A percentile compares a stretch with the other conserved stretches of the same genome.
These are phyloP conservation scores for Barnettozyma botsteinii DNA, from an alignment of 805 yeast species.

Conservation along the genomic window DNA sequence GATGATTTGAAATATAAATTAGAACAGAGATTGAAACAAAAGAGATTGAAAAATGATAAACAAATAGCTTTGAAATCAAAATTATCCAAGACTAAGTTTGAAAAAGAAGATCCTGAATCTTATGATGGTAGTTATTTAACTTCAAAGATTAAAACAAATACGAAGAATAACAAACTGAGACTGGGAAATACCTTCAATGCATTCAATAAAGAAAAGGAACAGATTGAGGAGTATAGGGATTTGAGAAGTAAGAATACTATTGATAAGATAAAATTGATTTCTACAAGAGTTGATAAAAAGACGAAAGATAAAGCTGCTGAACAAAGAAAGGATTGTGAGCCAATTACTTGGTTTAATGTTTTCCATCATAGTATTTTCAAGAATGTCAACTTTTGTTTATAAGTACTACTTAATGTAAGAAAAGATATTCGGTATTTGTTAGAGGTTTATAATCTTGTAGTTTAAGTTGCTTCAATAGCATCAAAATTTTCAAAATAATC, in stretches of 20 bases:
- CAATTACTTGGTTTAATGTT: constrained; percentile 47
- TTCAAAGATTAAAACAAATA: not conserved
- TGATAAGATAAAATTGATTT: constrained; percentile 1
- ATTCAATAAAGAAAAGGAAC: not conserved
- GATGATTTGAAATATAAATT: constrained; percentile 15
- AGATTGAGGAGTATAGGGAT: constrained; percentile 6
- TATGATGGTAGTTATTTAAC: not conserved
- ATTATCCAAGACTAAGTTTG: not conserved
- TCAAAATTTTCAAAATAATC: constrained; percentile 7
- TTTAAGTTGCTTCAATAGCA: constrained; percentile 1
- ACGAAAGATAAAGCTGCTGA: not conserved
- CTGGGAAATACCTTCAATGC: not conserved
- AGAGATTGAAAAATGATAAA: constrained; percentile 13
- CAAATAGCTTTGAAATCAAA: constrained; percentile 7
- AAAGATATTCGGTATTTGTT: no score
- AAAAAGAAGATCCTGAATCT: no score
- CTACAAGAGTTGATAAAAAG: constrained; percentile 4
- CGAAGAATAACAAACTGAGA: not conserved
- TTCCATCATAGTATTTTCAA: constrained; percentile 48
- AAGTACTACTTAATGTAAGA: not conserved
- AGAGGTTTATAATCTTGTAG: no score
- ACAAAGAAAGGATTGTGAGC: constrained; percentile 32
- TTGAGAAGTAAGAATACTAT: not conserved
- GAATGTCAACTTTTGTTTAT: constrained; percentile 30
- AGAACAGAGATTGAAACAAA: constrained; percentile 16